Evolutionary conservation across 768 basidiomycete species (phyloP).

Genomic region (Amanita pseudoporphyria): DNA sequence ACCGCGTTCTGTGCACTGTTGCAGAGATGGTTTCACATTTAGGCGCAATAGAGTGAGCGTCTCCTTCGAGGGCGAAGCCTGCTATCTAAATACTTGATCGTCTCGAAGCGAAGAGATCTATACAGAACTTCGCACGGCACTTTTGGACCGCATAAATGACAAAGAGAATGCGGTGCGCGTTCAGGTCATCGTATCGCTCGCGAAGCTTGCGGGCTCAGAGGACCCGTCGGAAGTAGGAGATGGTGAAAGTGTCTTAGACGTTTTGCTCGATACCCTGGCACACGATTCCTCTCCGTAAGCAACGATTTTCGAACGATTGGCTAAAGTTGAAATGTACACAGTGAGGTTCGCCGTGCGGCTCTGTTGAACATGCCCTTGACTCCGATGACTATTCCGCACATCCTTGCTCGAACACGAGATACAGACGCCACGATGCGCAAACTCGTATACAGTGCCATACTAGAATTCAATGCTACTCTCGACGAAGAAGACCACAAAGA

Average conservation of each 20-base stretch:
- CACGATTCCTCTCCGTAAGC: slow-evolving; percentile 74
- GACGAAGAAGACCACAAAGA: slow-evolving; percentile 14
- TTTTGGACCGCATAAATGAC: slow-evolving; percentile 69
- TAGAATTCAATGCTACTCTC: slow-evolving; percentile 31
- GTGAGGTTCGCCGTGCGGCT: slow-evolving; percentile 80
- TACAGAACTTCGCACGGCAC: slow-evolving; percentile 41
- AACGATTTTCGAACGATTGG: neutral
- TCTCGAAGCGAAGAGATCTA: slow-evolving; percentile 67
- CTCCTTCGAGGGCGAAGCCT: neutral
- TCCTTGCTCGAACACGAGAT: slow-evolving; percentile 76
- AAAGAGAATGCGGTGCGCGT: slow-evolving; percentile 71
- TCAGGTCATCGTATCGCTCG: slow-evolving; percentile 72
- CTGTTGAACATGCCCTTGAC: slow-evolving; percentile 62
- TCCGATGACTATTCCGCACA: slow-evolving; percentile 42
- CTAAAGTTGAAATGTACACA: slow-evolving; percentile 17
- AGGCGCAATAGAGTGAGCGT: slow-evolving; percentile 72
- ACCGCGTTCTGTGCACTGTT: slow-evolving; percentile 66
- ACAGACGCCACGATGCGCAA: slow-evolving; percentile 67
- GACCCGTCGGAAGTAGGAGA: slow-evolving; percentile 43
- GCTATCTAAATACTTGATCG: neutral
- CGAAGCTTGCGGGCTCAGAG: slow-evolving; percentile 67
- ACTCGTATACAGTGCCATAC: slow-evolving; percentile 53
- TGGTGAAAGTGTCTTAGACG: slow-evolving; percentile 45
- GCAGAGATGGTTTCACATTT: slow-evolving; percentile 73
- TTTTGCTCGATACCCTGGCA: slow-evolving; percentile 57